Evolutionary conservation across 1,284 basidiomycete species (phyloP).

Genomic region (Ustilago sp.): DNA sequence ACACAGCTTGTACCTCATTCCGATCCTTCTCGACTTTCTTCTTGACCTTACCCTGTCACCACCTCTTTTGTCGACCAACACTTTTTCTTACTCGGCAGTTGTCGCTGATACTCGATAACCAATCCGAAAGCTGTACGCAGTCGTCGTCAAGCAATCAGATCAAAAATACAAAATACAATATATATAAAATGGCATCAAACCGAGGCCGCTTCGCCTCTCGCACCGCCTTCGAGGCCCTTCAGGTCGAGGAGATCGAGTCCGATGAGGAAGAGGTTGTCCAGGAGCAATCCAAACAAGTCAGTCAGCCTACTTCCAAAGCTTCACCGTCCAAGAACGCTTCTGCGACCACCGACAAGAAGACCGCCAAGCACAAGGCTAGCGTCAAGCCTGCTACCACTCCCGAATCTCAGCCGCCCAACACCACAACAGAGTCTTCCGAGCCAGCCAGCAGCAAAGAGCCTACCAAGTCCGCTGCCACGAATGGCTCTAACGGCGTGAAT

Average conservation of each 20-base stretch:
- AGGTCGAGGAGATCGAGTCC: constrained; percentile 52
- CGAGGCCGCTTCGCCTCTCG: constrained; percentile 52
- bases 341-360: constrained; percentile 23
- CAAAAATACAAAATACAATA: too few species aligned
- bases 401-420: constrained; percentile 3
- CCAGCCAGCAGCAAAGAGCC: background rate
- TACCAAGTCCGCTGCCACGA: constrained; percentile 10
- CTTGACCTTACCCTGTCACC: background rate
- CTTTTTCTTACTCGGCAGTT: background rate
- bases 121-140: background rate
- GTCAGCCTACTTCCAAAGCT: constrained; percentile 11
- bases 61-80: background rate
- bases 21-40: background rate
- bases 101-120: background rate
- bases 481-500: constrained; percentile 8
- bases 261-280: constrained; percentile 44
- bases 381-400: constrained; percentile 2
- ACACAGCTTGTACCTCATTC: too few species aligned
- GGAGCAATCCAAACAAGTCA: constrained; percentile 16
- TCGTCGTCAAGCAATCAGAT: background rate
- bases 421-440: constrained; percentile 5
- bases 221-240: constrained; percentile 53
- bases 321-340: constrained; percentile 16
- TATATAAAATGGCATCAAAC: constrained; percentile 31
- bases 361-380: constrained; percentile 24